A percentile compares a stretch with the other conserved stretches of the same genome.
Evolutionary conservation across 805 yeast genomes (phyloP).

Genomic region (Ogataea zsoltii): DNA sequence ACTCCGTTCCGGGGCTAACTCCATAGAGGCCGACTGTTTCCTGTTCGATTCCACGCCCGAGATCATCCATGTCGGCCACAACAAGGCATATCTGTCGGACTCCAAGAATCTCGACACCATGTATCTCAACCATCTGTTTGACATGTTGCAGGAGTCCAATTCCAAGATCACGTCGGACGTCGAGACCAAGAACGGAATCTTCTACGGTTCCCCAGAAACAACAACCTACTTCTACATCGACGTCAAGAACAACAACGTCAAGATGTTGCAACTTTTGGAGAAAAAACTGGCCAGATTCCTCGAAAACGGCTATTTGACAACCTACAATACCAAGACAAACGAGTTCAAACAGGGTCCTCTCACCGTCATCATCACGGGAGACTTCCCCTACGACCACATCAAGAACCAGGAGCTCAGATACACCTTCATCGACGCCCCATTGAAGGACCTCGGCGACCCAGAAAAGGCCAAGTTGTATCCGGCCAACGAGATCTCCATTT

Average conservation of each 20-base stretch:
- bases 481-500: conserved; percentile 23
- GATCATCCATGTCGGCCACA: conserved; percentile 65
- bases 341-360: conserved; percentile 52
- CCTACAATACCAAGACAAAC: conserved; percentile 39
- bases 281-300: conserved; percentile 47
- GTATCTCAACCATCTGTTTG: conserved; percentile 54
- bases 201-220: conserved; percentile 43
- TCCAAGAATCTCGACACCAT: conserved; percentile 46
- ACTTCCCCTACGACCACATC: conserved; percentile 49
- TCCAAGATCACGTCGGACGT: background rate
- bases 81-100: conserved; percentile 42
- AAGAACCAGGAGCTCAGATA: conserved; percentile 28
- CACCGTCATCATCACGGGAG: conserved; percentile 65
- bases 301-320: conserved; percentile 50
- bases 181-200: conserved; percentile 37
- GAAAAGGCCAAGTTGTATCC: conserved; percentile 18
- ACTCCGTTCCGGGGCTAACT: conserved; percentile 47
- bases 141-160: conserved; percentile 51
- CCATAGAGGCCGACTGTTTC: conserved; percentile 73
- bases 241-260: conserved; percentile 45
- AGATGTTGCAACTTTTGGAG: conserved; percentile 46
- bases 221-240: conserved; percentile 65
- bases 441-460: conserved; percentile 27
- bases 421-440: conserved; percentile 56
- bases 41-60: conserved; percentile 32